These are phyloP conservation scores for Leishmania turanica DNA, from an alignment of 208 protist species.

Conservation along the genomic window DNA sequence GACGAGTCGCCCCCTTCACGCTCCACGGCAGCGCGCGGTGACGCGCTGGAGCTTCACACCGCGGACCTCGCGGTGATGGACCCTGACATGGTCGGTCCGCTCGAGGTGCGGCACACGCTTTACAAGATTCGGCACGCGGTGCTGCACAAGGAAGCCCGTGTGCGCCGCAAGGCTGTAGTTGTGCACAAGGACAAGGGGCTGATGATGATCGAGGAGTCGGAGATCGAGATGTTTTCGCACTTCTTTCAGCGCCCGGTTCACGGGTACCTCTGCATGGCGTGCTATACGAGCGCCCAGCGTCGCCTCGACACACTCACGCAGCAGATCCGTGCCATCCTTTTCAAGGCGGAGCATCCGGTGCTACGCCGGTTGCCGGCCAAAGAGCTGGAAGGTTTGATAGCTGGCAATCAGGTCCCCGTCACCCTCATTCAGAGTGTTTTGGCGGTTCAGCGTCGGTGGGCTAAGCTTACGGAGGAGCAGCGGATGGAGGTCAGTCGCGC, in stretches of 20 bases:
- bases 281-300: slow-evolving; percentile 61
- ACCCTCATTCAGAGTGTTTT: slow-evolving; percentile 34
- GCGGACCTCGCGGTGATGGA: slow-evolving; percentile 37
- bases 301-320: slow-evolving; percentile 69
- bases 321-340: slow-evolving; percentile 70
- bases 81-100: slow-evolving; percentile 40
- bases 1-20: neutral
- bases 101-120: slow-evolving; percentile 59
- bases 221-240: slow-evolving; percentile 81
- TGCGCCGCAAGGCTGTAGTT: slow-evolving; percentile 37
- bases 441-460: slow-evolving; percentile 21
- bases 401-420: slow-evolving; percentile 21
- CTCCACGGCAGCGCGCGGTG: neutral
- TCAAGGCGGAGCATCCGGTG: slow-evolving; percentile 62
- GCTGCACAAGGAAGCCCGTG: slow-evolving; percentile 56
- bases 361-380: slow-evolving; percentile 41
- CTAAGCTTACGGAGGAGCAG: slow-evolving; percentile 16
- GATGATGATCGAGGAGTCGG: slow-evolving; percentile 80
- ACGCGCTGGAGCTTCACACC: neutral
- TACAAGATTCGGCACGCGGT: slow-evolving; percentile 72
- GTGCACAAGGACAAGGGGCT: slow-evolving; percentile 77
- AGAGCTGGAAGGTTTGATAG: slow-evolving; percentile 29
- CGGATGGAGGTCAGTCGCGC: neutral
- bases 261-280: slow-evolving; percentile 81
- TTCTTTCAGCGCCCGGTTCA: slow-evolving; percentile 84